Evolutionary conservation across 805 yeast species (phyloP).

Genomic region (Suhomyces emberorum): DNA sequence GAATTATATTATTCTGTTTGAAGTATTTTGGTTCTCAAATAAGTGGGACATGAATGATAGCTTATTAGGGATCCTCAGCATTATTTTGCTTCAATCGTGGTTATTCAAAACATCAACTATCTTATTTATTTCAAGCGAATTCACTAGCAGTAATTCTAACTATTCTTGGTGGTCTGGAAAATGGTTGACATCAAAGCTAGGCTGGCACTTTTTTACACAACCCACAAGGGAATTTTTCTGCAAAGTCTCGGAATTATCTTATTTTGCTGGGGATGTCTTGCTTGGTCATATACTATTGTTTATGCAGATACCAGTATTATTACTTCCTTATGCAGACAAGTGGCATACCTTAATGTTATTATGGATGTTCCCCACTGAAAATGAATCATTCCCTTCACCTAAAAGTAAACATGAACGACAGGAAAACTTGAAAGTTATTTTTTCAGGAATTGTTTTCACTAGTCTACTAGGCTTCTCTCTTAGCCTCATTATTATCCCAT

Average conservation of each 20-base stretch:
- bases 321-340: slow-evolving; percentile 61
- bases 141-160: slow-evolving; percentile 55
- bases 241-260: slow-evolving; percentile 63
- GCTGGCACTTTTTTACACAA: slow-evolving; percentile 58
- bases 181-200: slow-evolving; percentile 62
- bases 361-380: too few species aligned
- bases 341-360: slow-evolving; percentile 66
- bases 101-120: slow-evolving; percentile 52
- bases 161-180: slow-evolving; percentile 75
- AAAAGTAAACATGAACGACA: too few species aligned
- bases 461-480: too few species aligned
- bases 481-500: too few species aligned
- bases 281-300: slow-evolving; percentile 58
- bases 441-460: too few species aligned
- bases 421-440: slow-evolving; percentile 7
- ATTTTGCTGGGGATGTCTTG: slow-evolving; percentile 61
- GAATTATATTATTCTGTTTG: slow-evolving; percentile 54
- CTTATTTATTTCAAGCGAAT: slow-evolving; percentile 58
- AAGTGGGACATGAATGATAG: slow-evolving; percentile 62
- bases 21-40: slow-evolving; percentile 64
- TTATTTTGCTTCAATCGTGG: slow-evolving; percentile 53
- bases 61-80: slow-evolving; percentile 57
- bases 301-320: slow-evolving; percentile 56
- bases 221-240: slow-evolving; percentile 64
- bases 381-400: too few species aligned